These are phyloP conservation scores for Amanita molliuscula DNA, from an alignment of 768 basidiomycete species.

Conservation along the genomic window DNA sequence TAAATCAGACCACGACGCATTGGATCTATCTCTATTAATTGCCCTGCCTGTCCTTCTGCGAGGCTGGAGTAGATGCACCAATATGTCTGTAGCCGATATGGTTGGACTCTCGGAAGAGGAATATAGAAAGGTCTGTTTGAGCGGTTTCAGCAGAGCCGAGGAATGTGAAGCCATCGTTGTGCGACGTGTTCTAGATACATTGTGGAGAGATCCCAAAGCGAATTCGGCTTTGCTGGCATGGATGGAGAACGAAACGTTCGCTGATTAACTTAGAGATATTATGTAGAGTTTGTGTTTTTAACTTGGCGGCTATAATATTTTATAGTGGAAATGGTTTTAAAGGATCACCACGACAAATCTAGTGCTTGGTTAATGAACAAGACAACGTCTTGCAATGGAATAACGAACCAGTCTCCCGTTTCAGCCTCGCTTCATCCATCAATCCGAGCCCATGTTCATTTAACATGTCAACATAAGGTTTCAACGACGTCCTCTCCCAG, in stretches of 20 bases:
- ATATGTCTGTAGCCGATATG: conserved; percentile 38
- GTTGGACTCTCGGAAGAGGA: conserved; percentile 49
- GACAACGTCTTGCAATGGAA: not conserved
- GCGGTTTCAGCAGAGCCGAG: conserved; percentile 72
- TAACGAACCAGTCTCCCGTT: conserved; percentile 30
- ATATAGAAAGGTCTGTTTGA: conserved; percentile 59
- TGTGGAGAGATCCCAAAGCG: conserved; percentile 22
- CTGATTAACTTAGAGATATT: conserved; percentile 11
- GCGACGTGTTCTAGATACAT: conserved; percentile 41
- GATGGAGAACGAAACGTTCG: conserved; percentile 37
- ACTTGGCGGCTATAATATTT: not conserved
- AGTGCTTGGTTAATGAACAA: not conserved
- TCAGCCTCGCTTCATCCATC: conserved; percentile 48
- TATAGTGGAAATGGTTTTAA: not conserved
- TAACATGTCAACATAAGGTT: conserved; percentile 83
- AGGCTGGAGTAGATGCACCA: conserved; percentile 24
- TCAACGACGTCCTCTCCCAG: conserved; percentile 83
- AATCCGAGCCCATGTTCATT: conserved; percentile 57
- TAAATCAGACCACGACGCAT: conserved; percentile 40
- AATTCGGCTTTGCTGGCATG: conserved; percentile 33
- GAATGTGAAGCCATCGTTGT: conserved; percentile 56
- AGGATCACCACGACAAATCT: conserved; percentile 24
- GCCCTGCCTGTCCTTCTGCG: conserved; percentile 60
- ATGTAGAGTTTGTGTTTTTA: not conserved
- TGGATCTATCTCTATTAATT: conserved; percentile 64